These are phyloP conservation scores for Neurospora discreta DNA, from an alignment of 495 filamentous ascomycete species.

Conservation along the genomic window DNA sequence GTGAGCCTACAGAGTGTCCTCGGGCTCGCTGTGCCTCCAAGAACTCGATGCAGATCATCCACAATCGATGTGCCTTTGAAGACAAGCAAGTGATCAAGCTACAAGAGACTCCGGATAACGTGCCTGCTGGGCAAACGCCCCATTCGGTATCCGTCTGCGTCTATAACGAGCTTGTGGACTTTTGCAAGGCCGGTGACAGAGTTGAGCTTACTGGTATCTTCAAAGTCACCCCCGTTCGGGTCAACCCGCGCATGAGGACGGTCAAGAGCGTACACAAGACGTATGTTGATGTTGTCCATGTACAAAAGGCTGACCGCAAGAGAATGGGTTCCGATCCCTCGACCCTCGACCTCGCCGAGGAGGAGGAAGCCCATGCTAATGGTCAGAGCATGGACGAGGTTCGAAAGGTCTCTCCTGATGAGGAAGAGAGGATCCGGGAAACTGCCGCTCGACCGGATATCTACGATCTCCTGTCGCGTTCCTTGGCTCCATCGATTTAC, in stretches of 20 bases:
- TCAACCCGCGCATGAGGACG: constrained; percentile 84
- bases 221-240: constrained; percentile 85
- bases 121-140: constrained; percentile 94
- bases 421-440: constrained; percentile 77
- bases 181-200: constrained; percentile 94
- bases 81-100: constrained; percentile 99
- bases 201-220: constrained; percentile 96
- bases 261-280: constrained; percentile 97
- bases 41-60: constrained; percentile 96
- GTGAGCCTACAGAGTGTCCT: constrained; percentile 85
- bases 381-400: constrained; percentile 71
- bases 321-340: constrained; percentile 85
- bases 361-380: constrained; percentile 71
- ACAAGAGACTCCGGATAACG: constrained; percentile 90
- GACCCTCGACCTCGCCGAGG: constrained; percentile 49
- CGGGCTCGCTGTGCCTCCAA: constrained; percentile 69
- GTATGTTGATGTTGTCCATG: constrained; percentile 88
- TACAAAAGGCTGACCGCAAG: constrained; percentile 92
- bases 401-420: constrained; percentile 78
- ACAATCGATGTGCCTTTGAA: constrained; percentile 89
- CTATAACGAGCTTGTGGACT: constrained; percentile 93
- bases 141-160: constrained; percentile 95
- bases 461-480: constrained; percentile 87
- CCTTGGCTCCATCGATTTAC: constrained; percentile 87
- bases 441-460: constrained; percentile 76